phyloP scores from a whole-genome alignment of 2,329 filamentous ascomycete species.

The Aspergillus hiratsukae region DNA sequence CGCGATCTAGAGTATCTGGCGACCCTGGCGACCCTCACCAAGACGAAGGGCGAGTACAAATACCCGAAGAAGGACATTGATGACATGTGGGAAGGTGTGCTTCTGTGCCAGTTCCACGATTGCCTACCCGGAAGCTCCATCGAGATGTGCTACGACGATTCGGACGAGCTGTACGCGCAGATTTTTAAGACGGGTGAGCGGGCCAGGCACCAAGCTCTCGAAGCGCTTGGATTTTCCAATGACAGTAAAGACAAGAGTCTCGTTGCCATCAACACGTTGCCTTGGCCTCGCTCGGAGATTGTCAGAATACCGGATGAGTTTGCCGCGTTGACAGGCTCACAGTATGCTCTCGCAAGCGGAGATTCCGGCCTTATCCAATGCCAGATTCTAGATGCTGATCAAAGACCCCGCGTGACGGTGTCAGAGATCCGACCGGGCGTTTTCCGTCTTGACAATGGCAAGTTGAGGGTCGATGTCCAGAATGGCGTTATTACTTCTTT shows the following conservation, averaged over 20 bases:
- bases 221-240: constrained; percentile 60
- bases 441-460: constrained; percentile 75
- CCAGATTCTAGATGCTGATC: constrained; percentile 20
- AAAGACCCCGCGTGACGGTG: constrained; percentile 40
- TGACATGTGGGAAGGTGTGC: constrained; percentile 86
- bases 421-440: constrained; percentile 54
- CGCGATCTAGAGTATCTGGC: constrained; percentile 85
- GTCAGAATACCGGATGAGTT: constrained; percentile 55
- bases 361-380: constrained; percentile 41
- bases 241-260: constrained; percentile 42
- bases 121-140: constrained; percentile 93
- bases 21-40: constrained; percentile 72
- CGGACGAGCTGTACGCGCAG: constrained; percentile 79
- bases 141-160: constrained; percentile 97
- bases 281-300: constrained; percentile 76
- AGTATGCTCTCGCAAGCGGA: constrained; percentile 46
- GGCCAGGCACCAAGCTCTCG: constrained; percentile 65
- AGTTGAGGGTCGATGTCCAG: constrained; percentile 68
- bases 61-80: constrained; percentile 95
- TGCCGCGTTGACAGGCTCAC: constrained; percentile 17
- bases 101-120: constrained; percentile 96
- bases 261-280: constrained; percentile 75
- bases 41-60: constrained; percentile 60
- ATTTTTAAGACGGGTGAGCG: constrained; percentile 73
- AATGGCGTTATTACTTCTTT: constrained; percentile 78